Percentiles rank a stretch among this genome's conserved stretches.
These are phyloP conservation scores for Fraxinus floribunda DNA, from an alignment of 305 asterid genomes.

Conservation along the genomic window DNA sequence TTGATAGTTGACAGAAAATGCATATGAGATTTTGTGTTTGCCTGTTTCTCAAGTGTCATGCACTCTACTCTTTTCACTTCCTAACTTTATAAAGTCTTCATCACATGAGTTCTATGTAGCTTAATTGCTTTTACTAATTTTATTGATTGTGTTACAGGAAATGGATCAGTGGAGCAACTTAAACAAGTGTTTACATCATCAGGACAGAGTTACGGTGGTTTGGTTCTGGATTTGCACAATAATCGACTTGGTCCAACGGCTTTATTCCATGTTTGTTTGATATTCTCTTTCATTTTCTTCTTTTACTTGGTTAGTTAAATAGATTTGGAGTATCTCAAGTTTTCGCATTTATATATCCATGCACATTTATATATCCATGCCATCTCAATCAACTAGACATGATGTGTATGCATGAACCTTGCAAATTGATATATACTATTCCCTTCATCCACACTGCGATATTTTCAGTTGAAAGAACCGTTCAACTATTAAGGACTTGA, in stretches of 20 bases:
- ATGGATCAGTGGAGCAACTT: slow-evolving; percentile 76
- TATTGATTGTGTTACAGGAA: slow-evolving; percentile 51
- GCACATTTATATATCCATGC: neutral
- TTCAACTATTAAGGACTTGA: neutral
- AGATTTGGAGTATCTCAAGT: neutral
- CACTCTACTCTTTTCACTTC: slow-evolving; percentile 1
- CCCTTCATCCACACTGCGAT: neutral
- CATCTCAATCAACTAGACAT: neutral
- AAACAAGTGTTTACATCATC: slow-evolving; percentile 70
- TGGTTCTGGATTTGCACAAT: slow-evolving; percentile 75
- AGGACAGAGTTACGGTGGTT: slow-evolving; percentile 75
- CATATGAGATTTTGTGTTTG: slow-evolving; percentile 7
- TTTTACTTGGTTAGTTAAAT: neutral
- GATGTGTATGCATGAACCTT: neutral
- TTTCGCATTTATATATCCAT: neutral
- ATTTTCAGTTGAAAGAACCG: neutral
- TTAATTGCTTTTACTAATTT: slow-evolving; percentile 1
- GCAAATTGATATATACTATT: neutral
- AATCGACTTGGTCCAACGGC: slow-evolving; percentile 88
- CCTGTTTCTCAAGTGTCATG: slow-evolving; percentile 14
- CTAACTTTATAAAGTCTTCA: slow-evolving; percentile 6
- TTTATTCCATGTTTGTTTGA: slow-evolving; percentile 64
- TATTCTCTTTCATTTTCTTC: slow-evolving; percentile 16
- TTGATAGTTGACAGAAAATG: neutral
- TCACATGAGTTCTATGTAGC: slow-evolving; percentile 6